Percentiles rank a stretch among this genome's conserved stretches.
phyloP scores from a whole-genome alignment of 148 eudicot genomes.

The Cornus suecica region DNA sequence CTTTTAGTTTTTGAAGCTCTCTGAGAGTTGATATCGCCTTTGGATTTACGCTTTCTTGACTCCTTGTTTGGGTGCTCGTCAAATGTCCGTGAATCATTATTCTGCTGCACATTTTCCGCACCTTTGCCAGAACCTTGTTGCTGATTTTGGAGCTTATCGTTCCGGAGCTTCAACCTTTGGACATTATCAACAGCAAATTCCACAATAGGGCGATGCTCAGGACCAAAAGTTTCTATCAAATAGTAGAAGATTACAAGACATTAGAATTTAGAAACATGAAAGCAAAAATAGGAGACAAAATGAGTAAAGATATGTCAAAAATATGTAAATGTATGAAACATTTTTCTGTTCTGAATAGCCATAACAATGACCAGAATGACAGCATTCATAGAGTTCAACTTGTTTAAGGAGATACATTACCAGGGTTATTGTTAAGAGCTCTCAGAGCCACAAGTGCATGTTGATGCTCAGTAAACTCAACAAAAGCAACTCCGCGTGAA shows the following conservation, averaged over 20 bases:
- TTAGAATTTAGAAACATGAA: background rate
- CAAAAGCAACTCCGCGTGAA: constrained; percentile 96
- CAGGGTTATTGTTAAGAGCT: constrained; percentile 97
- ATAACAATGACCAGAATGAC: background rate
- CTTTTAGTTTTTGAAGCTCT: constrained; percentile 20
- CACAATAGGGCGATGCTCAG: constrained; percentile 91
- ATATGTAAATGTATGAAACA: background rate
- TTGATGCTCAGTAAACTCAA: constrained; percentile 89
- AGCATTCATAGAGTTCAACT: background rate
- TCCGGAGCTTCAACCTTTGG: constrained; percentile 66
- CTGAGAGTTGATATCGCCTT: constrained; percentile 23
- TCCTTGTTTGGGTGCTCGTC: constrained; percentile 25
- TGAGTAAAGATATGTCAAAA: background rate
- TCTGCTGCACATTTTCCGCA: constrained; percentile 23
- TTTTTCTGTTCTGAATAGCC: background rate
- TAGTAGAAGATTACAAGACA: background rate
- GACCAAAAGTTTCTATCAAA: constrained; percentile 65
- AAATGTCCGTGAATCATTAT: constrained; percentile 22
- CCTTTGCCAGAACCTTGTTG: constrained; percentile 18
- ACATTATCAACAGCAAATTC: constrained; percentile 93
- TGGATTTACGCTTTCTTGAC: constrained; percentile 49
- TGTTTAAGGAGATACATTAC: constrained; percentile 28
- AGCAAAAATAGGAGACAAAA: background rate
- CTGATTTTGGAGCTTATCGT: constrained; percentile 43
- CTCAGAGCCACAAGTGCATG: constrained; percentile 95